Conservation (phyloP, 345 rosid species). For the Populus pruinosa region DNA sequence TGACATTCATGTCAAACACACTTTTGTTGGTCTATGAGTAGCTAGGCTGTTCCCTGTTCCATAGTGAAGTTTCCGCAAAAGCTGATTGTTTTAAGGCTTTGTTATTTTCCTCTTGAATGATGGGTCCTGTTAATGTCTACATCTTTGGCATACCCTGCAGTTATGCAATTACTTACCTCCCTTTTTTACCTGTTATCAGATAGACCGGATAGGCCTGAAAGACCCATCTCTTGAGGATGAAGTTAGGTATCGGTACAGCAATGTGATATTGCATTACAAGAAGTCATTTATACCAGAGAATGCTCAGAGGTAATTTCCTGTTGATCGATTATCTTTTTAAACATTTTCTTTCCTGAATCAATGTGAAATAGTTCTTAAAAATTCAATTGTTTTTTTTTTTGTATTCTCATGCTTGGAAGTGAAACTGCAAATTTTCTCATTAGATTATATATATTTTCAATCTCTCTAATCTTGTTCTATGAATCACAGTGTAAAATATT, state of each 20-base stretch:
- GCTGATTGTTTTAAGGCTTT: not conserved
- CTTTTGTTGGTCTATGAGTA: not conserved
- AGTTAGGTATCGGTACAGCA: conserved; percentile 69
- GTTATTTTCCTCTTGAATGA: not conserved
- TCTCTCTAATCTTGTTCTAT: not conserved
- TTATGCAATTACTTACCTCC: conserved; percentile 11
- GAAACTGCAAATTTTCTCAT: not conserved
- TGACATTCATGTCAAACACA: not conserved
- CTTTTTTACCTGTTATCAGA: conserved; percentile 44
- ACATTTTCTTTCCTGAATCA: not conserved
- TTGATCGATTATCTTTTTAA: not conserved
- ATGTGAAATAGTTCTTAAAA: not conserved
- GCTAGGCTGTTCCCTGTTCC: not conserved
- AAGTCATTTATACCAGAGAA: conserved; percentile 93
- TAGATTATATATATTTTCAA: not conserved
- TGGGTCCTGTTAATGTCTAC: not conserved
- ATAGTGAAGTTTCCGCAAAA: not conserved
- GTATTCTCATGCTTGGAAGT: not conserved
- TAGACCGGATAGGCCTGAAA: conserved; percentile 69
- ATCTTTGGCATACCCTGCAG: not conserved
- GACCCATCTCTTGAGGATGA: conserved; percentile 81
- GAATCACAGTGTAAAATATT: not conserved
- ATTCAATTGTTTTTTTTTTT: not conserved
- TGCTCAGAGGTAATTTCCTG: conserved; percentile 64
- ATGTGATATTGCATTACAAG: conserved; percentile 79